phyloP scores from a whole-genome alignment of 441 rosid species.

The Populus tomentosa region DNA sequence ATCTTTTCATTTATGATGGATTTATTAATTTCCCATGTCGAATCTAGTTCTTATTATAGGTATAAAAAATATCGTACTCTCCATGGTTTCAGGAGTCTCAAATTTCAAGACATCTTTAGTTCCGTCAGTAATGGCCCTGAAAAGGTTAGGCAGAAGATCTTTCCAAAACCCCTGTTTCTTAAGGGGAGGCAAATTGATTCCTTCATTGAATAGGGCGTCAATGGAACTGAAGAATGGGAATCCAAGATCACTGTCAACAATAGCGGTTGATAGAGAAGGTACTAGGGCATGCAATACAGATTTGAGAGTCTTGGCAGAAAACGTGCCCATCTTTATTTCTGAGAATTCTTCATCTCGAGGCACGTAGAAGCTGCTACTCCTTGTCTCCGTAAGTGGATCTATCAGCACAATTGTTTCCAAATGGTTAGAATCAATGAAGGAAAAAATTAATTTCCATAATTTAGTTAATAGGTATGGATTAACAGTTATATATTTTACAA shows the following conservation, averaged over 20 bases:
- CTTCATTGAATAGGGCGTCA: conserved; percentile 56
- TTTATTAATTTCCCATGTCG: background rate
- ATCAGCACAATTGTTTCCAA: background rate
- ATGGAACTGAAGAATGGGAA: conserved; percentile 63
- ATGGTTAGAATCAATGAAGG: background rate
- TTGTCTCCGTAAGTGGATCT: conserved; percentile 53
- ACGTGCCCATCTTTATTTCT: conserved; percentile 36
- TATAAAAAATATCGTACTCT: conserved; percentile 25
- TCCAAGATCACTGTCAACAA: conserved; percentile 33
- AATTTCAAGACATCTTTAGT: conserved; percentile 42
- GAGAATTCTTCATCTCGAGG: conserved; percentile 76
- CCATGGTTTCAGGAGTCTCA: conserved; percentile 48
- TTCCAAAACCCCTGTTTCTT: conserved; percentile 26
- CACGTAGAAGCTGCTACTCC: conserved; percentile 40
- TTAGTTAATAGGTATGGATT: no score
- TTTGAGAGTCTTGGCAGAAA: conserved; percentile 45
- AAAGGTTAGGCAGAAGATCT: conserved; percentile 45
- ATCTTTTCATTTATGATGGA: no score
- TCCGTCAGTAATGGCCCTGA: conserved; percentile 34
- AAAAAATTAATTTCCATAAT: background rate
- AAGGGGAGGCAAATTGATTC: conserved; percentile 42
- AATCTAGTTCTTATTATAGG: background rate
- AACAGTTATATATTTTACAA: no score
- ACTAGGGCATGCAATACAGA: conserved; percentile 55
- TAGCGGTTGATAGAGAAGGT: conserved; percentile 35